phyloP scores from a whole-genome alignment of 495 filamentous ascomycete species.

The Penicillium atrosanguineum region DNA sequence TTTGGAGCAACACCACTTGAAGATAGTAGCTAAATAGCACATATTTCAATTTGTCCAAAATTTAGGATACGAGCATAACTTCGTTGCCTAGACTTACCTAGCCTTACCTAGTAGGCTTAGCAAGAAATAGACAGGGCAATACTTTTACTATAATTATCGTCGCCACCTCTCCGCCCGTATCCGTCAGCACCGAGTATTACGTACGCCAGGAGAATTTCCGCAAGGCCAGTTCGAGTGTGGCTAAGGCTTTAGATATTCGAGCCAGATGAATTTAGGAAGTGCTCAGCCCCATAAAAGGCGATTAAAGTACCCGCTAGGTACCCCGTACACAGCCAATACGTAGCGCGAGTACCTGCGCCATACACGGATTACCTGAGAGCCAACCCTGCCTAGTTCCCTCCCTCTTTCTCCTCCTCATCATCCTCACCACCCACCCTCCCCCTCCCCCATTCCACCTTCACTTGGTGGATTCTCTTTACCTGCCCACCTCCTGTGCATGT shows the following conservation, averaged over 20 bases:
- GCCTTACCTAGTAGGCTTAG: not conserved
- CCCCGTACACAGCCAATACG: constrained; percentile 18
- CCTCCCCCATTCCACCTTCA: constrained; percentile 10
- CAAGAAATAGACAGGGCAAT: not conserved
- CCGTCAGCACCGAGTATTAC: constrained; percentile 16
- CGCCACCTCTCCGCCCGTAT: constrained; percentile 18
- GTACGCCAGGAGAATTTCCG: constrained; percentile 6
- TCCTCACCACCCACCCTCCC: constrained; percentile 11
- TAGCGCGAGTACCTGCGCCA: constrained; percentile 19
- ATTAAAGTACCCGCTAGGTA: constrained; percentile 18
- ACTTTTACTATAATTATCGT: constrained; percentile 10
- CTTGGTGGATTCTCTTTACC: constrained; percentile 12
- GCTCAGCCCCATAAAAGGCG: constrained; percentile 29
- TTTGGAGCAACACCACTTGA: not conserved
- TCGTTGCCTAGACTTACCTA: constrained; percentile 1
- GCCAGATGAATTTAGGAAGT: not conserved
- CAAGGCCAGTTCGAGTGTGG: not conserved
- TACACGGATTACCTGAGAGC: constrained; percentile 6
- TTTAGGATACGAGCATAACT: not conserved
- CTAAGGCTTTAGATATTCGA: not conserved
- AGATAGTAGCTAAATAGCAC: not conserved
- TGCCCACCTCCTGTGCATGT: constrained; percentile 40
- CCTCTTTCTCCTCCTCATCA: constrained; percentile 22
- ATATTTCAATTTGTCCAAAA: not conserved
- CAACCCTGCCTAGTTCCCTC: constrained; percentile 10